Percentiles rank a stretch among this genome's conserved stretches.
Conservation (phyloP, 2,329 filamentous ascomycete species). For the Colletotrichum higginsianum region DNA sequence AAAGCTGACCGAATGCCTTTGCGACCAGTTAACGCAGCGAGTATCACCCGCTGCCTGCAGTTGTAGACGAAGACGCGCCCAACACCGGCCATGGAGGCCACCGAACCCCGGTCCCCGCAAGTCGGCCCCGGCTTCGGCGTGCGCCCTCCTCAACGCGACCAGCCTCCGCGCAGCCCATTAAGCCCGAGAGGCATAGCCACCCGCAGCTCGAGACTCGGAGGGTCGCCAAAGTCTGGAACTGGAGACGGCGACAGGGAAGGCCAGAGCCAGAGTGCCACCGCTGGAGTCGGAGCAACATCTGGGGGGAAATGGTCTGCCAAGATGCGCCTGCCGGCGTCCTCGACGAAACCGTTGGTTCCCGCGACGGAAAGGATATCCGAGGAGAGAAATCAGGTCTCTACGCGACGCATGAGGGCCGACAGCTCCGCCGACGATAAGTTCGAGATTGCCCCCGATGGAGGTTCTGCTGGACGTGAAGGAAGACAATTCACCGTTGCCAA, state of each 20-base stretch:
- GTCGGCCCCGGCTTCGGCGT: slow-evolving; percentile 33
- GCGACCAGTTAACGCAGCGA: slow-evolving; percentile 42
- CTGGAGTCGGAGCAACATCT: slow-evolving; percentile 1
- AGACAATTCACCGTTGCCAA: slow-evolving; percentile 85
- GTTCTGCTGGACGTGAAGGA: slow-evolving; percentile 74
- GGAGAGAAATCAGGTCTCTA: slow-evolving; percentile 53
- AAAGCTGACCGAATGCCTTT: slow-evolving; percentile 39
- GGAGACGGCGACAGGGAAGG: slow-evolving; percentile 42
- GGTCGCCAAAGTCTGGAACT: slow-evolving; percentile 43
- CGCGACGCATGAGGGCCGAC: slow-evolving; percentile 62
- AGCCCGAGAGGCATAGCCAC: slow-evolving; percentile 28
- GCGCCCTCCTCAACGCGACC: slow-evolving; percentile 32
- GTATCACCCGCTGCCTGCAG: slow-evolving; percentile 41
- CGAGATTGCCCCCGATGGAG: slow-evolving; percentile 72
- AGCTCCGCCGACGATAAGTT: slow-evolving; percentile 64
- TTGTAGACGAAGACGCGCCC: slow-evolving; percentile 24
- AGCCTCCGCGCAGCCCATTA: slow-evolving; percentile 30
- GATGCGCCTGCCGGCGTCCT: slow-evolving; percentile 46
- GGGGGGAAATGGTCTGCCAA: slow-evolving; percentile 46
- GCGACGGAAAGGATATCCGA: slow-evolving; percentile 63
- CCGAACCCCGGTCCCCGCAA: slow-evolving; percentile 42
- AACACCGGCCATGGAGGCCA: slow-evolving; percentile 46
- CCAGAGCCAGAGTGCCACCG: slow-evolving; percentile 24
- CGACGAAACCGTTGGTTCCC: slow-evolving; percentile 60
- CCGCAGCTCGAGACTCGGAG: slow-evolving; percentile 41